Percentiles rank a stretch among this genome's conserved stretches.
Conservation (phyloP, 257 asterid species). For the Petunia secreta region DNA sequence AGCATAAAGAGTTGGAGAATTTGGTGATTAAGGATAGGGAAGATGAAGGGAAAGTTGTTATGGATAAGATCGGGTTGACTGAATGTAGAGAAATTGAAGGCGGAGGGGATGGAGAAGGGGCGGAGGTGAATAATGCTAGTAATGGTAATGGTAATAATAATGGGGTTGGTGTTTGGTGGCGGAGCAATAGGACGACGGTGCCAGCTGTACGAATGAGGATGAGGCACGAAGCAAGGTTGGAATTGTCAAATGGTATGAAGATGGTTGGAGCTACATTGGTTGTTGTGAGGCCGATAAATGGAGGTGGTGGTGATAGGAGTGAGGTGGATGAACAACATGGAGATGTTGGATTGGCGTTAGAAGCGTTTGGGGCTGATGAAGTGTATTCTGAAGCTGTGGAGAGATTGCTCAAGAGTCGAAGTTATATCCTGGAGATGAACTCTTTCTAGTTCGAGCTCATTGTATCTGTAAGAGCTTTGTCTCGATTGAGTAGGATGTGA, state of each 20-base stretch:
- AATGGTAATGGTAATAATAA: neutral
- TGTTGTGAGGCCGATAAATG: slow-evolving; percentile 50
- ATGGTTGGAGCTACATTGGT: slow-evolving; percentile 67
- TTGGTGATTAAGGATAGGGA: slow-evolving; percentile 57
- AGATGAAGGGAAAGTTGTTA: slow-evolving; percentile 49
- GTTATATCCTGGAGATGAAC: slow-evolving; percentile 73
- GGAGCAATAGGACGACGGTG: slow-evolving; percentile 55
- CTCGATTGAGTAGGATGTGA: neutral
- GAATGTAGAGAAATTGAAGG: slow-evolving; percentile 44
- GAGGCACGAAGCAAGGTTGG: slow-evolving; percentile 58
- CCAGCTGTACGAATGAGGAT: slow-evolving; percentile 69
- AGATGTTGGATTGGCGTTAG: slow-evolving; percentile 53
- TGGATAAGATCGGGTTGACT: slow-evolving; percentile 54
- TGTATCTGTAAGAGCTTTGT: neutral
- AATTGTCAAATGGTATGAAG: slow-evolving; percentile 47
- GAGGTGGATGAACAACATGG: slow-evolving; percentile 49
- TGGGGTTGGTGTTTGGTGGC: slow-evolving; percentile 53
- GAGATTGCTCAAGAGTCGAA: slow-evolving; percentile 53
- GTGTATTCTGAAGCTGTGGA: slow-evolving; percentile 51
- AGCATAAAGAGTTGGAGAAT: slow-evolving; percentile 46
- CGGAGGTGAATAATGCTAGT: neutral
- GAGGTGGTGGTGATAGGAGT: slow-evolving; percentile 31
- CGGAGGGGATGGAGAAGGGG: slow-evolving; percentile 45
- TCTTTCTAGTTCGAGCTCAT: slow-evolving; percentile 40
- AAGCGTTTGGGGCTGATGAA: slow-evolving; percentile 50